Base-by-base conservation (phyloP, 805 yeast species). In the Wickerhamiella galacta region DNA sequence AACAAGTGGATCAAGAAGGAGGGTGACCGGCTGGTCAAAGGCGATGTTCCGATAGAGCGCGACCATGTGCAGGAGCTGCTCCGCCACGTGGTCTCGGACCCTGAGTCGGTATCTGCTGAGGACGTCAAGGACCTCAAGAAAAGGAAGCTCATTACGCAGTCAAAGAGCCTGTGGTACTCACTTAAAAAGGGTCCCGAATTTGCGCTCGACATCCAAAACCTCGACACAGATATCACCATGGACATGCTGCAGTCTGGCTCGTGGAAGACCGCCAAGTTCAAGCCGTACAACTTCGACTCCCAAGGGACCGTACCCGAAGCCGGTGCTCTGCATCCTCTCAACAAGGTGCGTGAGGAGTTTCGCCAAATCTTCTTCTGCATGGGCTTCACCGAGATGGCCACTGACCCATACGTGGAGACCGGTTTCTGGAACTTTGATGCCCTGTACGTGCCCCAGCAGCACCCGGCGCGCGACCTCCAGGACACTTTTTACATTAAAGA, bases 351-450 rank as follows among this genome's bases (percentile, higher is more conserved):
- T 52, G 95, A 87, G 59, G 98, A 90, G 58, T 90, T 90, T 62
- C 72, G 98, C 62, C 93, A 85, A 58, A 87, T 90, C 52, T 90
- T 90, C 72, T 87, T 90, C 62, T 74, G 90, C 24, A 74, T 90
- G 85, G 99, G 99, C 6, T 90, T 90, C 73, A 73, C 90, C 19
- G 99, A 90, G 63, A 90, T 90, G 99, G 95, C 98, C 39, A 77
- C 98, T 17, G 87, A 87, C 58, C 95, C 87, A 58, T 90, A 85
- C 55, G 99, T 90, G 33, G 99, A 90, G 54, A 71, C 90, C 12
- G 96, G 96, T 4, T 90, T 90, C 73, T 90, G 99, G 99, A 90
- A 90, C 61, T 90, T 90, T 53, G 99, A 90, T 57, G 72, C 98
- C 3, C 68, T 90, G 49, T 90, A 63, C 50, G 99, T 90, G 35